Evolutionary conservation across 2,329 filamentous ascomycete species (phyloP), one percentile per base, ranked within the genome.

Genomic region (Ophiocordyceps camponoti-rufipedis): DNA sequence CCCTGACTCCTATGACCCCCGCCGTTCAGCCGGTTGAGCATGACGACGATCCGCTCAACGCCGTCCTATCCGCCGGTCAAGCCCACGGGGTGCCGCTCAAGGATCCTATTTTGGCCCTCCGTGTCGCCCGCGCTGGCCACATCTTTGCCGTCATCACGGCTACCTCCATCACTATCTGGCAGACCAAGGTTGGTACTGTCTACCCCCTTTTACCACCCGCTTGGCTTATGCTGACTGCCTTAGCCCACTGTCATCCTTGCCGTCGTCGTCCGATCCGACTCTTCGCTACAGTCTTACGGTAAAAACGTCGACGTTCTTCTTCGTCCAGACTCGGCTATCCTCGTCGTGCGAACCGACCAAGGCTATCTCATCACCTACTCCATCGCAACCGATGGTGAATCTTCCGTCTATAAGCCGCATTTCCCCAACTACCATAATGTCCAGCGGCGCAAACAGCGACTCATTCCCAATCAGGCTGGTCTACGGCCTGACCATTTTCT

Each of bases 351-450:
- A 57, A 96, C 91, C 4, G 74, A 78, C 39, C 68, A 80, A 42
- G 88, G 88, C 49, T 96, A 85, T 58, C 72, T 98, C 28, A 91
- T 98, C 53, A 96, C 88, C 5, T 98, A 98, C 59, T 89, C 88
- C 0, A 70, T 98, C 40, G 84, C 87, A 12, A 86, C 81, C 16
- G 89, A 95, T 57, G 74, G 83, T 44, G 79, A 83, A 48, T 81
- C 85, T 14, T 76, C 80, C 51, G 85, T 95, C 8, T 96, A 94
- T 59, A 85, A 84, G 55, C 80, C 87, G 14, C 78, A 82, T 47
- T 89, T 94, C 52, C 71, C 75, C 18, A 81, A 76, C 61, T 74
- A 73, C 60, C 75, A 67, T 42, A 80, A 80, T 52, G 68, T 78
- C 4, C 75, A 80, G 54, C 65, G 73, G 45, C 69, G 77, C 41